Conservation (phyloP, 2,329 filamentous ascomycete genomes). For the Penicillium vulpinum region DNA sequence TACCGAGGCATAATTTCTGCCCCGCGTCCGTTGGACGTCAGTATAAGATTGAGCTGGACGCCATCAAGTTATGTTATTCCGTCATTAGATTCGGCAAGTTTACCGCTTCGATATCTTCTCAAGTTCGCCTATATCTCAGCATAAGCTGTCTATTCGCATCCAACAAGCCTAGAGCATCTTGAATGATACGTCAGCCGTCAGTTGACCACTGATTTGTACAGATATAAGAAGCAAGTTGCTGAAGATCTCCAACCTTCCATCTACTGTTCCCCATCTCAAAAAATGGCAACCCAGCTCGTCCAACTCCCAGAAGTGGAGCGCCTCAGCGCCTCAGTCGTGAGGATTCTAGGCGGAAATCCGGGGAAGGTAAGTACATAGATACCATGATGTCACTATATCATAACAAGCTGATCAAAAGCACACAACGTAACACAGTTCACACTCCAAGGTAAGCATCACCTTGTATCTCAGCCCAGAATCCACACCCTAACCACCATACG, state of each 20-base stretch:
- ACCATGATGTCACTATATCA: neutral
- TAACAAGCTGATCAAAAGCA: constrained; percentile 7
- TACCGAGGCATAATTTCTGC: constrained; percentile 18
- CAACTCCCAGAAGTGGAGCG: constrained; percentile 72
- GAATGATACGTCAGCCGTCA: neutral
- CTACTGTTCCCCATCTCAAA: neutral
- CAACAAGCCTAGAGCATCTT: neutral
- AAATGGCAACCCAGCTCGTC: constrained; percentile 63
- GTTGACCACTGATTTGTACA: neutral
- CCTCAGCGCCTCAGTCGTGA: constrained; percentile 73
- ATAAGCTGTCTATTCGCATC: neutral
- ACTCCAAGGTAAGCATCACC: constrained; percentile 52
- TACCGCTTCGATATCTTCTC: neutral
- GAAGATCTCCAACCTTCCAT: neutral
- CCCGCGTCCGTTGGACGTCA: constrained; percentile 10
- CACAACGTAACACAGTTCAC: constrained; percentile 48
- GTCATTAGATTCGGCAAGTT: neutral
- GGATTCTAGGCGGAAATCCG: constrained; percentile 88
- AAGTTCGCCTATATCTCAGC: neutral
- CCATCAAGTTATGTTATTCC: neutral
- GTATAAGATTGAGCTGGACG: neutral
- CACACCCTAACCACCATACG: neutral
- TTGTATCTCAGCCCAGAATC: neutral
- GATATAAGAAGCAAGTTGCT: neutral
- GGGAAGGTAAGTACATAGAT: constrained; percentile 61